phyloP scores from a whole-genome alignment of 306 rosid genomes.

The Betula pendula region DNA sequence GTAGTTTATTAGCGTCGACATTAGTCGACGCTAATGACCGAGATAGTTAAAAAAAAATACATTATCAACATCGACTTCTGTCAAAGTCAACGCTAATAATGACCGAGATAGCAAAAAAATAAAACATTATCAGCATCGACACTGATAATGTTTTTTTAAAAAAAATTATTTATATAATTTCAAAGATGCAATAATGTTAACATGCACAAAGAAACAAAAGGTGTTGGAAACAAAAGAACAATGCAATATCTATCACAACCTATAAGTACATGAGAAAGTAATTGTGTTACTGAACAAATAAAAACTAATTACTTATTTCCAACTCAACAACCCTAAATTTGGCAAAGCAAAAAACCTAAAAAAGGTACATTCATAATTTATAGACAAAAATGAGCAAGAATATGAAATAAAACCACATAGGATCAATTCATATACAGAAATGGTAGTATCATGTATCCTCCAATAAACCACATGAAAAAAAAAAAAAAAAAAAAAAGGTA shows the following conservation, averaged over 20 bases:
- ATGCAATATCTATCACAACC: background rate
- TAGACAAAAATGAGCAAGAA: constrained; percentile 6
- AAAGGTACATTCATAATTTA: background rate
- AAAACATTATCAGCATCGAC: too few species aligned
- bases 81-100: too few species aligned
- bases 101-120: too few species aligned
- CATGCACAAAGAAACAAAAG: too few species aligned
- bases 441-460: background rate
- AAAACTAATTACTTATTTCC: background rate
- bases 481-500: constrained; percentile 2
- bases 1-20: too few species aligned
- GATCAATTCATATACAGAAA: constrained; percentile 16
- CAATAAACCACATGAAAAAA: constrained; percentile 21
- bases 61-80: too few species aligned
- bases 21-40: too few species aligned
- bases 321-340: background rate
- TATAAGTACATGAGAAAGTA: background rate
- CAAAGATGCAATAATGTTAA: too few species aligned
- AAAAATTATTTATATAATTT: too few species aligned
- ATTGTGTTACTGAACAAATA: background rate
- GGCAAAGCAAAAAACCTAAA: background rate
- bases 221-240: too few species aligned
- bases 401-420: background rate
- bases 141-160: too few species aligned
- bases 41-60: too few species aligned